Base-by-base conservation (phyloP, 148 eudicot genomes). In the Selenicereus undatus region DNA sequence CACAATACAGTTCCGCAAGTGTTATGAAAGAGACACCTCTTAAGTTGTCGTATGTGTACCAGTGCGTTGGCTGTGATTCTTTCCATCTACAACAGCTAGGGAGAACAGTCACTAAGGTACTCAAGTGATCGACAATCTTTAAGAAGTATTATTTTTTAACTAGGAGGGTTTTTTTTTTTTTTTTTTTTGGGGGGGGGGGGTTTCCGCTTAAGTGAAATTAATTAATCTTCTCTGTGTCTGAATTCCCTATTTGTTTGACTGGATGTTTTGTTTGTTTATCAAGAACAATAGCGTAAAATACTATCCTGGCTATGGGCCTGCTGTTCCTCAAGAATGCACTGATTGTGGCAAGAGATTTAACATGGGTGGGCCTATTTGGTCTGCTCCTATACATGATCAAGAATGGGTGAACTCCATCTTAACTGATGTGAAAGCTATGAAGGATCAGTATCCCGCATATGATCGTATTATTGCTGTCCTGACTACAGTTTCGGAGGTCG, bases 331-430 rank as follows among this genome's bases (percentile, higher is more conserved):
- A 91, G 97, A 92, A n/a, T 97, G 99, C 88, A 84, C 82, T 5
- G 91, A 94, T 76, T 97, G 99, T 78, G 94, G 98, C 60, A 97
- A 97, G 85, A 91, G 90, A 84, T 92, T 78, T 82, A 94, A 91
- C 79, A 89, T 97, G 97, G 99, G 99, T 13, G 99, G 99, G 43
- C 96, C 99, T 30, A 92, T 97, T 78, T 97, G 99, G 99, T 94
- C 99, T 26, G 98, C 95, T 85, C 94, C 98, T 64, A 97, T 94
- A 62, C 99, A 97, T 72, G 97, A 97, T 88, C 91, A 89, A 81
- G 97, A 97, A 75, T 97, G 99, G 99, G 97, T 94, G 50, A 84
- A 87, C 83, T 87, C 97, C 69, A 91, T 94, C n/a, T 83, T 97
- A 62, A 85, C 88, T 50, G 96, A 93, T 84, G 92, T 94, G 69